Evolutionary conservation across 2,329 filamentous ascomycete species (phyloP).

Genomic region (Penicillium thymicola): DNA sequence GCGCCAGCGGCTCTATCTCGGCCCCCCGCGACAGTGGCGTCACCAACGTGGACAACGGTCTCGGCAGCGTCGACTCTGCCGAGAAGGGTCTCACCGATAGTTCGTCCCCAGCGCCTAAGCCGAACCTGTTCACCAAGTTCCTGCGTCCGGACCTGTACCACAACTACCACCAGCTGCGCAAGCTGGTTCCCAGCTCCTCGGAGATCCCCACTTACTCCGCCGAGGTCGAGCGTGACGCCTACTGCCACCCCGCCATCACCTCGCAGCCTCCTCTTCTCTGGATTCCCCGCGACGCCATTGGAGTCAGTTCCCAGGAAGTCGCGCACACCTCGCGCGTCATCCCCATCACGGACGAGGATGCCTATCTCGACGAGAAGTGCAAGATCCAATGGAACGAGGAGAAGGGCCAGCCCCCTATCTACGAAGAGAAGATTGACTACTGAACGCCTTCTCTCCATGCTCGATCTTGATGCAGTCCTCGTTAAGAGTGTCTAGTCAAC

Average conservation of each 20-base stretch:
- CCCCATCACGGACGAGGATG: conserved; percentile 76
- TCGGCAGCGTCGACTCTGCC: conserved; percentile 31
- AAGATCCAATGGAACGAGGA: conserved; percentile 59
- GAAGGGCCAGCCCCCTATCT: conserved; percentile 57
- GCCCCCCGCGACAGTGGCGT: conserved; percentile 24
- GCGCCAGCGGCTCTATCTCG: conserved; percentile 8
- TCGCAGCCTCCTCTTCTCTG: conserved; percentile 68
- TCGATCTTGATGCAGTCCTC: neutral
- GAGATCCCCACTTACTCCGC: conserved; percentile 59
- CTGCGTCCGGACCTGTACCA: conserved; percentile 74
- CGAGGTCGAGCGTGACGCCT: conserved; percentile 64
- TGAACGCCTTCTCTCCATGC: conserved; percentile 24
- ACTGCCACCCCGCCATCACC: conserved; percentile 68
- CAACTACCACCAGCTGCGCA: conserved; percentile 68
- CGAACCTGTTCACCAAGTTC: conserved; percentile 51
- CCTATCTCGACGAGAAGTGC: conserved; percentile 67
- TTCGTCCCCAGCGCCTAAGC: conserved; percentile 28
- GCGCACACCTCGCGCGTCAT: conserved; percentile 68
- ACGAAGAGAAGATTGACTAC: conserved; percentile 55
- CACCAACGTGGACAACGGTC: conserved; percentile 30
- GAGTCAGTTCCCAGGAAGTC: conserved; percentile 75
- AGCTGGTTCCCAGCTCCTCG: conserved; percentile 59
- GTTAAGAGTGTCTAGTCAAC: neutral
- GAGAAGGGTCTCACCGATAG: conserved; percentile 35
- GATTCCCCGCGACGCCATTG: conserved; percentile 73